Base-by-base conservation (phyloP, 495 filamentous ascomycete genomes). In the Bathelium albidoporum region DNA sequence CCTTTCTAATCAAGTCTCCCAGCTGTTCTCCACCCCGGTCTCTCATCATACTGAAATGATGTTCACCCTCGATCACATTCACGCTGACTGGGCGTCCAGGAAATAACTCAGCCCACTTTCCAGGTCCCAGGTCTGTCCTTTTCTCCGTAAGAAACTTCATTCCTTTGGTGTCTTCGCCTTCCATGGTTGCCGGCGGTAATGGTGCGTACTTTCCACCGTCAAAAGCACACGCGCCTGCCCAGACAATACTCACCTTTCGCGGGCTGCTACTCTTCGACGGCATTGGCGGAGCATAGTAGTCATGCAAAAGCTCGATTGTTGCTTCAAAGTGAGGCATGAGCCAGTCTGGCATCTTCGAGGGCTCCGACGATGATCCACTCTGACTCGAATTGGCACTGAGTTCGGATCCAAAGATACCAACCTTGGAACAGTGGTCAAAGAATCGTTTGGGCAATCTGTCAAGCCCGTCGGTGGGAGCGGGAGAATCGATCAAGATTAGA, bases 301-400 rank as follows among this genome's bases (percentile, higher is more conserved):
- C 62, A n/a, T 43, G 52, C 55, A 64, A 22, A 10, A 59, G 16
- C 16, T 69, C 64, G 18, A 76, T 66, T 18, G 60, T 62, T 20
- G 72, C 59, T 11, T 67, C 61, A 60, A 74, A 74, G 49, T 74
- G 72, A 9, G 71, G 65, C 12, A 74, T 58, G 18, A 74, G 64
- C 64, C 68, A 71, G 1, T 61, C 59, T 0, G 73, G 72, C 16
- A 65, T 43, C 31, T 36, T 60, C 9, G 49, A 3, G 11, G 49
- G 22, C 49, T 29, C 49, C 20, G 49, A 24, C 5, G 24, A 29
- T 24, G 24, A 28, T 9, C 49, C 20, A 2, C 29, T 29, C 18
- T 16, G 28, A 4, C 29, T 24, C 9, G 61, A 7, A 16, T 45
- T 53, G 12, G 45, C 61, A 62, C 39, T 32, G 31, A 65, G 43